Percentiles rank a stretch among this genome's conserved stretches.
phyloP scores from a whole-genome alignment of 345 rosid species.

The Camelina laxa region DNA sequence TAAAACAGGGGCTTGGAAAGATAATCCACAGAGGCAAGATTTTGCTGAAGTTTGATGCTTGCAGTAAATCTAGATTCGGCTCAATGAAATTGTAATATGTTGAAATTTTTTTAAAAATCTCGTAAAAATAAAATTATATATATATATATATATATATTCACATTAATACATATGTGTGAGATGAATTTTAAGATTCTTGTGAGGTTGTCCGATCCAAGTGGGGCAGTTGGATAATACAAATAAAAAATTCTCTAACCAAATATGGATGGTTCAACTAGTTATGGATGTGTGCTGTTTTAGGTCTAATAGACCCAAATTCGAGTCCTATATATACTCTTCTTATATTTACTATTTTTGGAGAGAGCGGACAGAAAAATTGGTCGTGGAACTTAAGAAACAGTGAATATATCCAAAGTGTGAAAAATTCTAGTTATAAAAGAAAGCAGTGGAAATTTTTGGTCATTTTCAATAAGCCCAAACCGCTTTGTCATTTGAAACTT shows the following conservation, averaged over 20 bases:
- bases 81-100: background rate
- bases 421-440: background rate
- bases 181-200: background rate
- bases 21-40: background rate
- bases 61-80: background rate
- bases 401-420: background rate
- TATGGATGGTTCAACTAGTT: background rate
- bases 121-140: background rate
- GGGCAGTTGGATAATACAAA: background rate
- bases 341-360: background rate
- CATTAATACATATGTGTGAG: background rate
- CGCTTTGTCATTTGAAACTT: background rate
- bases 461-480: background rate
- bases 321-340: background rate
- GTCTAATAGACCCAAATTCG: background rate
- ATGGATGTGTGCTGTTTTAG: background rate
- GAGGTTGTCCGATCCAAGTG: background rate
- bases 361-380: background rate
- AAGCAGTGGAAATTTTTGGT: background rate
- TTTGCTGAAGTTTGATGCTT: background rate
- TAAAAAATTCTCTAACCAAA: background rate
- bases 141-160: no score
- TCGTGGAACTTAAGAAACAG: background rate
- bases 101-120: background rate
- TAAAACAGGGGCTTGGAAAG: conserved; percentile 1